phyloP scores from a whole-genome alignment of 176 grass and related monocot genomes.

The Neostapfia colusana region DNA sequence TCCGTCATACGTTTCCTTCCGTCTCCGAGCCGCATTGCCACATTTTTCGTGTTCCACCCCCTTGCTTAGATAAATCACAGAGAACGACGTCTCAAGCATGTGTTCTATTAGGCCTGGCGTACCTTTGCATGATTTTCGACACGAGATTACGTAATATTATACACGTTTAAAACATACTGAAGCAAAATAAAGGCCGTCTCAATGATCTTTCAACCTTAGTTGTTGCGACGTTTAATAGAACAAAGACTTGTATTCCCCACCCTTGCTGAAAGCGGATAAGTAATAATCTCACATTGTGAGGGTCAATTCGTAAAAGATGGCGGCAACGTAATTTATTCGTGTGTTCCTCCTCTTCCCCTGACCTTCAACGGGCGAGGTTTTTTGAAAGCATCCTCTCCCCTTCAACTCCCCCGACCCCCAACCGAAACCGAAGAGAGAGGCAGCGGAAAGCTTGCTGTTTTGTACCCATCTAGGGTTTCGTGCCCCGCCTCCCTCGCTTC shows the following conservation, averaged over 20 bases:
- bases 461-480: slow-evolving; percentile 77
- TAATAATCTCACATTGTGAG: background rate
- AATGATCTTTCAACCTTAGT: background rate
- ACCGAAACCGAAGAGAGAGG: slow-evolving; percentile 46
- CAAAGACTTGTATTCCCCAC: no score
- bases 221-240: background rate
- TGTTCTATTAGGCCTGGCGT: background rate
- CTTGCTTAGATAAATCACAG: background rate
- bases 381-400: slow-evolving; percentile 69
- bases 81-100: background rate
- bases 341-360: slow-evolving; percentile 8
- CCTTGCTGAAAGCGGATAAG: background rate
- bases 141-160: background rate
- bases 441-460: slow-evolving; percentile 46
- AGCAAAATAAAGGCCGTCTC: background rate
- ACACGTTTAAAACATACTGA: background rate
- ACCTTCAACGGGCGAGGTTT: slow-evolving; percentile 91
- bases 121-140: background rate
- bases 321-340: slow-evolving; percentile 20
- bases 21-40: slow-evolving; percentile 30
- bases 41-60: slow-evolving; percentile 5
- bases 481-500: slow-evolving; percentile 42
- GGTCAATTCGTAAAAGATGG: background rate
- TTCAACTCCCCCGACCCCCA: slow-evolving; percentile 43
- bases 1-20: slow-evolving; percentile 37